A percentile compares a stretch with the other conserved stretches of the same genome.
These are phyloP conservation scores for Paramecium bursaria DNA, from an alignment of 73 alveolate genomes.

Conservation along the genomic window DNA sequence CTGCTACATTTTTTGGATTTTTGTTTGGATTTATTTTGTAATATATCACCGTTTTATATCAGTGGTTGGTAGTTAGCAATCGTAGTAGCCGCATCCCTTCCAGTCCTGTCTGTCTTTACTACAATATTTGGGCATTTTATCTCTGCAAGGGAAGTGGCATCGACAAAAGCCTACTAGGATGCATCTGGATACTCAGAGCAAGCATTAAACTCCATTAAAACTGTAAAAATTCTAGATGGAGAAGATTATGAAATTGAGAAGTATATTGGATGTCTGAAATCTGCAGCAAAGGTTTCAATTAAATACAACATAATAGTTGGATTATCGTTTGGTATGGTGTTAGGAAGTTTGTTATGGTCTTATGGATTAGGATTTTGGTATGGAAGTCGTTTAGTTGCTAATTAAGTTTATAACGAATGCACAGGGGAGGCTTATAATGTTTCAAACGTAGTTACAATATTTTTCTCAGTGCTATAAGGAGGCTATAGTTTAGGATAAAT, in stretches of 20 bases:
- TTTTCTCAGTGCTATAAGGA: conserved; percentile 76
- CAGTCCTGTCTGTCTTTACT: conserved; percentile 65
- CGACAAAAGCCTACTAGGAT: no score
- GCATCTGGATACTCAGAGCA: no score
- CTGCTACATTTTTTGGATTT: conserved; percentile 57
- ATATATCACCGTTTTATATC: conserved; percentile 62
- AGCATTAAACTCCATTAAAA: conserved; percentile 79
- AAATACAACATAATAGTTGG: conserved; percentile 23
- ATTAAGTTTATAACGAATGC: conserved; percentile 53
- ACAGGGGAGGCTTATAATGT: conserved; percentile 72
- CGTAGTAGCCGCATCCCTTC: conserved; percentile 68
- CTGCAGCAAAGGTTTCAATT: neutral
- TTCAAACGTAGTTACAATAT: conserved; percentile 75
- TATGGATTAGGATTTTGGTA: conserved; percentile 67
- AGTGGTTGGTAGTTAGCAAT: conserved; percentile 80
- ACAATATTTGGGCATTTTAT: conserved; percentile 42
- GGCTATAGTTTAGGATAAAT: conserved; percentile 79
- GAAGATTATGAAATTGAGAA: conserved; percentile 44
- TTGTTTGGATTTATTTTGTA: no score
- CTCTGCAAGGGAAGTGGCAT: conserved; percentile 64
- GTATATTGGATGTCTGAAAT: neutral
- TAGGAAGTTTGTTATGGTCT: conserved; percentile 6
- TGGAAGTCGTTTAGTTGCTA: conserved; percentile 57
- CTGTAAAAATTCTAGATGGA: conserved; percentile 75
- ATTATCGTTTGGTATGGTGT: neutral